Evolutionary conservation across 768 basidiomycete species (phyloP), one percentile per base, ranked within the genome.

Genomic region (Naganishia vaughanmartiniae): DNA sequence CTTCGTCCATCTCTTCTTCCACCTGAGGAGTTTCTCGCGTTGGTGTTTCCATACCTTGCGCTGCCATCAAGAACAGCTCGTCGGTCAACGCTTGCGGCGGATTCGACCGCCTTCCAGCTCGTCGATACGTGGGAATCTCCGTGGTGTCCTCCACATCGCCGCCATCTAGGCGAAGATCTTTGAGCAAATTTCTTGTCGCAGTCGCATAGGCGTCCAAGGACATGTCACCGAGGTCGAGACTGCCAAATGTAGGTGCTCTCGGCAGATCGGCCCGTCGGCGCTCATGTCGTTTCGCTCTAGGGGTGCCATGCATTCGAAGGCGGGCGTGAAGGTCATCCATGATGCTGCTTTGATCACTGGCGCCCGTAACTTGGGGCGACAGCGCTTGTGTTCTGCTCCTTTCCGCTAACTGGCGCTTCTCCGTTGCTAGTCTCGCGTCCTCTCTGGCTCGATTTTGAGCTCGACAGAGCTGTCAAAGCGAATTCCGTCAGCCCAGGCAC

Each of bases 381-480:
- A 81, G 73, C 28, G 58, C 56, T 39, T 74, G 76, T 12, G 77
- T 75, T 63, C 76, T 73, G n/a, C 51, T 70, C 31, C 70, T 30
- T 55, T 67, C 69, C n/a, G 76, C 79, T 21, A 86, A 87, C 72
- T 85, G 88, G 65, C 93, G 87, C 77, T 86, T 88, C 81, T 92
- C 88, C 60, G 84, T 74, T 0, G 88, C 87, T 36, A 83, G 76
- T 69, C 85, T 87, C 76, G 93, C 90, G 73, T 93, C 90, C 0
- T 87, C 87, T 17, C 86, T 84, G 0, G 86, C 86, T 76, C 87
- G 86, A 78, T 96, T 96, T 48, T 93, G 90, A 19, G 79, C 69
- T 79, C 90, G 90, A 80, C 91, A 94, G 90, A 93, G 94, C 93
- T 94, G 74, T 24, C 12, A 34, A 42, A 26, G 57, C 67, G 53